phyloP scores from a whole-genome alignment of 345 rosid species.

The Dipteronia dyeriana region DNA sequence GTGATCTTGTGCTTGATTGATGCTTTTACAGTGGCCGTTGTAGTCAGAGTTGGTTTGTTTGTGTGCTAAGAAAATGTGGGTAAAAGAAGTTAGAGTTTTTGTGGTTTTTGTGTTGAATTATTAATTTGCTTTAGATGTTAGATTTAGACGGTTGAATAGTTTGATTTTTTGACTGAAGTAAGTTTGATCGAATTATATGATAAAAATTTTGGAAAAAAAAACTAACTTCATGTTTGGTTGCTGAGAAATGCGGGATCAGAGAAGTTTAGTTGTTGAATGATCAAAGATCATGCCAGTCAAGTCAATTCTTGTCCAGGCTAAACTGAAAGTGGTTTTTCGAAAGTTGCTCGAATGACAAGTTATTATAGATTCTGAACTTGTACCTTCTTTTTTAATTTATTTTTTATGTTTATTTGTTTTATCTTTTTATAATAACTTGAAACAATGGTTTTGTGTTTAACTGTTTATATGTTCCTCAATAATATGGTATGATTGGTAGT shows the following conservation, averaged over 20 bases:
- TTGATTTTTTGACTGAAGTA: not conserved
- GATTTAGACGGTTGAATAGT: not conserved
- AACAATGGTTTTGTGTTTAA: slow-evolving; percentile 1
- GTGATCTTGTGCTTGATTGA: slow-evolving; percentile 23
- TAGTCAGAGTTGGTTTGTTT: not conserved
- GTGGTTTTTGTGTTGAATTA: not conserved
- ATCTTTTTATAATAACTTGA: not conserved
- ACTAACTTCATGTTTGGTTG: slow-evolving; percentile 4
- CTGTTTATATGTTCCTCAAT: not conserved
- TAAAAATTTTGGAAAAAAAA: not conserved
- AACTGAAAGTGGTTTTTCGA: not conserved
- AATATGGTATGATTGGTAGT: not conserved
- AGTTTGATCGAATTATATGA: not conserved
- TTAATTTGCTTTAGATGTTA: not conserved
- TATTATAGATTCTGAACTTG: not conserved
- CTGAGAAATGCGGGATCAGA: not conserved
- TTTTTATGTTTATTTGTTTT: not conserved
- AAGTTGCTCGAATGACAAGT: not conserved
- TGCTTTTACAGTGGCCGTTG: not conserved
- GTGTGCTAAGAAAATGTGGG: slow-evolving; percentile 12
- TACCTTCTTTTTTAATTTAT: not conserved
- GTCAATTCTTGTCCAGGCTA: not conserved
- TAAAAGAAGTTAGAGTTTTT: not conserved
- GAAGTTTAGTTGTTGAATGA: not conserved
- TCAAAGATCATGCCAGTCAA: not conserved